Conservation (phyloP, 164 flowering plant species). For the Platanus orientalis region DNA sequence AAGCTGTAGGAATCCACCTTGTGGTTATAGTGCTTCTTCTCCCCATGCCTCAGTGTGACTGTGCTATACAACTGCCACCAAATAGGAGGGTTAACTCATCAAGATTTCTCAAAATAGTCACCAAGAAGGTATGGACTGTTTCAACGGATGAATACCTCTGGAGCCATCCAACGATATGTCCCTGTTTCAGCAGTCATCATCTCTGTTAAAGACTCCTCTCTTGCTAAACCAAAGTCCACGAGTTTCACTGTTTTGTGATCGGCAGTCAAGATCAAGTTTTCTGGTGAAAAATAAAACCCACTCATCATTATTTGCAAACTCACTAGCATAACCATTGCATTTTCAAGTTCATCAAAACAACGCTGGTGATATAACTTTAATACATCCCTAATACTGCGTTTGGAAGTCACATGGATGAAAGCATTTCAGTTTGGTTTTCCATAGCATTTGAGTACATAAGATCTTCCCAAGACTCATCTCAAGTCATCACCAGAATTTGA, state of each 20-base stretch:
- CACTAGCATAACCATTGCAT: neutral
- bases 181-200: constrained; percentile 99
- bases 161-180: constrained; percentile 98
- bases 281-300: constrained; percentile 30
- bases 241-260: constrained; percentile 84
- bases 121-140: neutral
- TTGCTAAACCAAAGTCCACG: constrained; percentile 90
- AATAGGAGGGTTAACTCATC: neutral
- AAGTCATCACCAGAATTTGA: no score
- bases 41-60: constrained; percentile 90
- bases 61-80: constrained; percentile 81
- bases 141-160: constrained; percentile 58
- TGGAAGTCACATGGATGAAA: no score
- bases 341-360: no score
- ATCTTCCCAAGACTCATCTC: no score
- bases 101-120: neutral
- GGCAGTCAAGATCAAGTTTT: constrained; percentile 80
- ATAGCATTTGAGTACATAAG: no score
- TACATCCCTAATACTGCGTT: no score
- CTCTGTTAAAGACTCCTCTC: constrained; percentile 91
- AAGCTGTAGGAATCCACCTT: constrained; percentile 96
- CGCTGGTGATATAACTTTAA: no score
- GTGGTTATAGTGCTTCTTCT: constrained; percentile 94
- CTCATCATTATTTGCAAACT: neutral
- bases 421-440: no score